Evolutionary conservation across 2,329 filamentous ascomycete genomes (phyloP).

Genomic region (Bretziella fagacearum): DNA sequence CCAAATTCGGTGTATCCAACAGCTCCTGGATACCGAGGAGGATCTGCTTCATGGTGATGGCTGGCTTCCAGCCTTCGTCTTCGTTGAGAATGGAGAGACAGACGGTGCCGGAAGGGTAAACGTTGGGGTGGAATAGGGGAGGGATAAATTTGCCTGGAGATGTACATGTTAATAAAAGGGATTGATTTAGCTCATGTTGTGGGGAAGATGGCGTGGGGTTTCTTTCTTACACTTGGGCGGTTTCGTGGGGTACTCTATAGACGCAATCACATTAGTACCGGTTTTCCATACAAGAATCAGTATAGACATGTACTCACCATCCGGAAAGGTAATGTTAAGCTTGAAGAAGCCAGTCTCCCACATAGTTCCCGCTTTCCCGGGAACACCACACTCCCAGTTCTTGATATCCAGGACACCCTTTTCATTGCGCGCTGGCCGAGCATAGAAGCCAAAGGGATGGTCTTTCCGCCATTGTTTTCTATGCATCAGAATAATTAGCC

Average conservation of each 20-base stretch:
- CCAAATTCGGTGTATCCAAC: conserved; percentile 89
- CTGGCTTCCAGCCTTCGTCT: conserved; percentile 95
- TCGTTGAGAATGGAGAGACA: conserved; percentile 96
- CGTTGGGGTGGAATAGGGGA: conserved; percentile 93
- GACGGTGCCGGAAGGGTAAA: conserved; percentile 94
- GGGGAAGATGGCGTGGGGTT: background rate
- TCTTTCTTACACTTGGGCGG: conserved; percentile 76
- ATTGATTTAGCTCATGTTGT: background rate
- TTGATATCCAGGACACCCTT: conserved; percentile 80
- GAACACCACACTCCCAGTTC: conserved; percentile 91
- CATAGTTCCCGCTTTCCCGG: conserved; percentile 88
- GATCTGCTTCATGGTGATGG: conserved; percentile 97
- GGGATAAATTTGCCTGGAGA: conserved; percentile 79
- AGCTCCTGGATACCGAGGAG: conserved; percentile 90
- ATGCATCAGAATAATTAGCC: conserved; percentile 10
- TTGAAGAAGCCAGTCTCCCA: conserved; percentile 99
- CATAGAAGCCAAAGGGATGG: conserved; percentile 95
- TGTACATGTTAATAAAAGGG: background rate
- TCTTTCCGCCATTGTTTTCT: conserved; percentile 96
- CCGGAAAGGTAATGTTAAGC: conserved; percentile 78
- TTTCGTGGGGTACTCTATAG: conserved; percentile 87
- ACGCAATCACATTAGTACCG: conserved; percentile 10
- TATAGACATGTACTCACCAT: conserved; percentile 44
- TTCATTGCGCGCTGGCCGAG: conserved; percentile 61
- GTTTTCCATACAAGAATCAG: conserved; percentile 1